A percentile compares a stretch with the other conserved stretches of the same genome.
These are phyloP conservation scores for Austroboletus novae-zelandiae DNA, from an alignment of 1,284 basidiomycete species.

Conservation along the genomic window DNA sequence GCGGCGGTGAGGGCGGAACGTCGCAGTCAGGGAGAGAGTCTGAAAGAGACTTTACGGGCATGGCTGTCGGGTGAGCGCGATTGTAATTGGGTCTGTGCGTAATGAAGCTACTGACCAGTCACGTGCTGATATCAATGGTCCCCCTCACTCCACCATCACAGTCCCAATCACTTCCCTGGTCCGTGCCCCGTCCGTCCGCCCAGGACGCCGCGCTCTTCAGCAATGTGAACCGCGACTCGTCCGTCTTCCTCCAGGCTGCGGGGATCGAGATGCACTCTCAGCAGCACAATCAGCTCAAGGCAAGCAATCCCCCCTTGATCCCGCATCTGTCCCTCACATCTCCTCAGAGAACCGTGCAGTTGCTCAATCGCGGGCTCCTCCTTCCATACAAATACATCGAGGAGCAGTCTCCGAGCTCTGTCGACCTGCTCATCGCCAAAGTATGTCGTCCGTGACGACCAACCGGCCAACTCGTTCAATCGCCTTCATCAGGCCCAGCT, in stretches of 20 bases:
- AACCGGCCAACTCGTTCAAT: background rate
- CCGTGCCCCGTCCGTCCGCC: slow-evolving; percentile 10
- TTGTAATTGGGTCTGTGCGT: background rate
- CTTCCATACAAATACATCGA: slow-evolving; percentile 14
- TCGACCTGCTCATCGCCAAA: slow-evolving; percentile 11
- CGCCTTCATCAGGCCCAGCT: slow-evolving; percentile 7
- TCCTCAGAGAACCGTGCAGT: slow-evolving; percentile 8
- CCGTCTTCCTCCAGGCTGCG: slow-evolving; percentile 5
- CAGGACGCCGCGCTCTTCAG: background rate
- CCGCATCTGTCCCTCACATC: background rate
- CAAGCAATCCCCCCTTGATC: background rate
- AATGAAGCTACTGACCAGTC: background rate
- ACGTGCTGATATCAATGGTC: background rate
- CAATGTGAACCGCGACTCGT: background rate
- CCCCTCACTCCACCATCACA: background rate
- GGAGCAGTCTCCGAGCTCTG: slow-evolving; percentile 10
- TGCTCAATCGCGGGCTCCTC: slow-evolving; percentile 6
- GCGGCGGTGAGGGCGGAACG: background rate
- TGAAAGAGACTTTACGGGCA: background rate
- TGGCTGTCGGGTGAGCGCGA: background rate
- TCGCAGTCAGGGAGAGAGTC: background rate
- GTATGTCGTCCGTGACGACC: background rate
- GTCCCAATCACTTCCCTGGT: background rate
- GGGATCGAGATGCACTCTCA: slow-evolving; percentile 6
- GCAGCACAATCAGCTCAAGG: slow-evolving; percentile 15